phyloP scores from a whole-genome alignment of 73 alveolate species.

The Paramecium primaurelia region DNA sequence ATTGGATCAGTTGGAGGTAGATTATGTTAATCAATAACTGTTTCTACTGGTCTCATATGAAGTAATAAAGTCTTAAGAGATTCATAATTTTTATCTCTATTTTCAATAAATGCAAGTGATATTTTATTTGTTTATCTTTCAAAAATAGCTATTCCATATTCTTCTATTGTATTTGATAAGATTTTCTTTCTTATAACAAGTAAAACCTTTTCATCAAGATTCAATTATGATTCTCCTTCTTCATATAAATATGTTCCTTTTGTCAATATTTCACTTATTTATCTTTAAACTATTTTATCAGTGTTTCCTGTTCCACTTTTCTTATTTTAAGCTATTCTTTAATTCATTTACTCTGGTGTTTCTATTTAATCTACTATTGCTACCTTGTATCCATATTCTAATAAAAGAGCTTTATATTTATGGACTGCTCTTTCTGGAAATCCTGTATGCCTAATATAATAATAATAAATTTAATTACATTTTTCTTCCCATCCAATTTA shows the following conservation, averaged over 20 bases:
- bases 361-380: slow-evolving; percentile 74
- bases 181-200: slow-evolving; percentile 19
- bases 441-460: slow-evolving; percentile 72
- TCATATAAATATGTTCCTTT: slow-evolving; percentile 70
- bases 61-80: slow-evolving; percentile 42
- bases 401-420: slow-evolving; percentile 59
- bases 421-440: slow-evolving; percentile 76
- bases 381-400: slow-evolving; percentile 64
- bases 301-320: slow-evolving; percentile 19
- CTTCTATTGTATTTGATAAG: background rate
- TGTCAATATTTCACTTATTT: slow-evolving; percentile 62
- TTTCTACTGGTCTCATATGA: slow-evolving; percentile 52
- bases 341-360: slow-evolving; percentile 63
- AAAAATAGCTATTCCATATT: slow-evolving; percentile 48
- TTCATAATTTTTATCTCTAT: slow-evolving; percentile 27
- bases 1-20: background rate
- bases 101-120: slow-evolving; percentile 19
- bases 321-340: slow-evolving; percentile 56
- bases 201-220: background rate
- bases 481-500: slow-evolving; percentile 88
- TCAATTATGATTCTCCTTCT: slow-evolving; percentile 41
- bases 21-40: slow-evolving; percentile 30
- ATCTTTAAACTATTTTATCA: slow-evolving; percentile 69
- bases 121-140: slow-evolving; percentile 58
- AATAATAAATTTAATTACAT: slow-evolving; percentile 24